Conservation (phyloP, 1,139 yeast genomes). For the Candida anutae region DNA sequence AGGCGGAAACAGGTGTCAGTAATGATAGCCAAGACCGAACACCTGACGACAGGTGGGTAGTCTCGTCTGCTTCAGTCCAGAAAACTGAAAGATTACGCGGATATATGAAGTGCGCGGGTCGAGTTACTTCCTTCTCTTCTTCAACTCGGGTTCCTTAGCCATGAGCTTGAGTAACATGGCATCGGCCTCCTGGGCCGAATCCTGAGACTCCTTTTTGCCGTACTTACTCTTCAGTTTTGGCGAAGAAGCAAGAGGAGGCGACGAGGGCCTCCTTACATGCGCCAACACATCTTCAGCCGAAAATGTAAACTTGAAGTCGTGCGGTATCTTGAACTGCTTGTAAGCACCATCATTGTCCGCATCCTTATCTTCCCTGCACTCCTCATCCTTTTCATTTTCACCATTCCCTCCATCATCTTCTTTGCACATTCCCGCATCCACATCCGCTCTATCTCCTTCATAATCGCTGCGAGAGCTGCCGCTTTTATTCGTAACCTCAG, state of each 20-base stretch:
- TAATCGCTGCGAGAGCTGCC: slow-evolving; percentile 1
- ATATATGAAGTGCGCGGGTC: too few species aligned
- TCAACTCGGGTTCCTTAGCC: background rate
- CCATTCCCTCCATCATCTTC: too few species aligned
- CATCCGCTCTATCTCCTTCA: too few species aligned
- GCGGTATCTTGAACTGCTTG: too few species aligned
- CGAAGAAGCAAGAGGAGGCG: slow-evolving; percentile 35
- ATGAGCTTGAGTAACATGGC: background rate
- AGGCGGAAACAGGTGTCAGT: too few species aligned
- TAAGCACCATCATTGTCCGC: slow-evolving; percentile 2
- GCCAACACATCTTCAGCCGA: slow-evolving; percentile 22
- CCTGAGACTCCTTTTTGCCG: background rate
- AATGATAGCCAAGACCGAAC: too few species aligned
- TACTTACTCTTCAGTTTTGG: slow-evolving; percentile 5
- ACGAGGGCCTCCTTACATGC: slow-evolving; percentile 36
- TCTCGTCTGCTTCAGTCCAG: too few species aligned
- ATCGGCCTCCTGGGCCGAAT: slow-evolving; percentile 1
- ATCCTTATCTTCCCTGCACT: too few species aligned
- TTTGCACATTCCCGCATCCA: too few species aligned
- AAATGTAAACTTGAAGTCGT: slow-evolving; percentile 32
- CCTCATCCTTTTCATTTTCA: too few species aligned
- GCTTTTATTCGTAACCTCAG: slow-evolving; percentile 31
- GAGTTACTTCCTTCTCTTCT: slow-evolving; percentile 2
- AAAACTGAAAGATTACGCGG: too few species aligned
- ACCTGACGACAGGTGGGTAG: too few species aligned